phyloP scores from a whole-genome alignment of 2,329 filamentous ascomycete genomes.

The Trichothecium roseum region DNA sequence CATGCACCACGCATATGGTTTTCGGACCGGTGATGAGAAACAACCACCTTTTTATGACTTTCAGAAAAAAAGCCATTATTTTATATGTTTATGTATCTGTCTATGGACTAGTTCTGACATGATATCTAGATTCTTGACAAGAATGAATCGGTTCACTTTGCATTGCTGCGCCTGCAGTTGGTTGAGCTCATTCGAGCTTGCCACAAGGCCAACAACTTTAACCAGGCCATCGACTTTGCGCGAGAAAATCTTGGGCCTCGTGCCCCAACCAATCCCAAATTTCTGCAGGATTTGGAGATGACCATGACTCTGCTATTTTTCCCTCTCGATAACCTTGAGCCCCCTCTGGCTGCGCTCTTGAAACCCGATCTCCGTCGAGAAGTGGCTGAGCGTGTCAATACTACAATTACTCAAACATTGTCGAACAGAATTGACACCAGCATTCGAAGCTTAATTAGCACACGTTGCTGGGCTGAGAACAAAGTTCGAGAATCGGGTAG shows the following conservation, averaged over 20 bases:
- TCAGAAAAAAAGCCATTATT: background rate
- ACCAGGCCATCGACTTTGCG: constrained; percentile 80
- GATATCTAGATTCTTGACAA: constrained; percentile 70
- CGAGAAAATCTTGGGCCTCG: constrained; percentile 78
- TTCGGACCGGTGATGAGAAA: constrained; percentile 85
- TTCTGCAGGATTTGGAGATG: constrained; percentile 77
- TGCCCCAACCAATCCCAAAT: constrained; percentile 70
- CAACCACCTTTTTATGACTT: constrained; percentile 46
- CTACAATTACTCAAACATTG: constrained; percentile 69
- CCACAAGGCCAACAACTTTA: constrained; percentile 42
- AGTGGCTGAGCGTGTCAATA: constrained; percentile 84
- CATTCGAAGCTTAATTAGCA: constrained; percentile 68
- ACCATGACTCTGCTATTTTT: constrained; percentile 93
- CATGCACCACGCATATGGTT: constrained; percentile 99
- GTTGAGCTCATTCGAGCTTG: constrained; percentile 84
- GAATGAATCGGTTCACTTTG: constrained; percentile 77
- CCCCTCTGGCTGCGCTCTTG: constrained; percentile 65
- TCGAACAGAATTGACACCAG: constrained; percentile 67
- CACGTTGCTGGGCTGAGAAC: constrained; percentile 77
- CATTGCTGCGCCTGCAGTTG: constrained; percentile 78
- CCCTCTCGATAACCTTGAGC: constrained; percentile 66
- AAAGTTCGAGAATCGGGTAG: constrained; percentile 33
- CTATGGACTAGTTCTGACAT: constrained; percentile 13
- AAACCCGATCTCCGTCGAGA: constrained; percentile 69
- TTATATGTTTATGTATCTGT: constrained; percentile 5